phyloP scores from a whole-genome alignment of 1,284 basidiomycete species.

The Ceratobasidium papillatum region DNA sequence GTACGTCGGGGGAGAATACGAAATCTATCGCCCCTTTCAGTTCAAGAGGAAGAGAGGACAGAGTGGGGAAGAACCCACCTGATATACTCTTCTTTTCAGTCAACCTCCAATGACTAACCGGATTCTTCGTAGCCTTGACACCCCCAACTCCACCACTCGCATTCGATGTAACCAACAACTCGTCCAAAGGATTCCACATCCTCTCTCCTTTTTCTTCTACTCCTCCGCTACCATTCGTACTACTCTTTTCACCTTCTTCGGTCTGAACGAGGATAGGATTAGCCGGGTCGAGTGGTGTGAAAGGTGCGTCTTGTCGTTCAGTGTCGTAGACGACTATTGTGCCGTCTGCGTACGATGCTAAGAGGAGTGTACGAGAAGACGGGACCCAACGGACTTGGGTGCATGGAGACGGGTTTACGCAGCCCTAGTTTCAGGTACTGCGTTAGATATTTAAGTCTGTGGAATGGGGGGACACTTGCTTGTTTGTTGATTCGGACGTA shows the following conservation, averaged over 20 bases:
- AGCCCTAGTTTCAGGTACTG: conserved; percentile 61
- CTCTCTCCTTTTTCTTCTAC: conserved; percentile 47
- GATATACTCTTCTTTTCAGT: conserved; percentile 70
- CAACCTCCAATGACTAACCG: conserved; percentile 85
- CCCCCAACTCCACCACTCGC: conserved; percentile 53
- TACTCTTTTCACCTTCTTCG: not conserved
- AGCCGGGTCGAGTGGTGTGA: conserved; percentile 66
- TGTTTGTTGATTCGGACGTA: conserved; percentile 94
- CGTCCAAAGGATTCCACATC: conserved; percentile 76
- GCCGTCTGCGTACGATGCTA: conserved; percentile 91
- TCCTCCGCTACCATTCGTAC: conserved; percentile 7
- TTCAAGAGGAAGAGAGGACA: not conserved
- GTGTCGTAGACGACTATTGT: conserved; percentile 88
- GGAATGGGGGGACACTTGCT: conserved; percentile 56
- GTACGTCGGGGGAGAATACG: conserved; percentile 89
- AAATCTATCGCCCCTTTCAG: conserved; percentile 65
- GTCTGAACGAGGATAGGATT: conserved; percentile 16
- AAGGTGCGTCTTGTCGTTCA: conserved; percentile 82
- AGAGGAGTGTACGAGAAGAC: conserved; percentile 81
- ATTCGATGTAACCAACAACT: conserved; percentile 72
- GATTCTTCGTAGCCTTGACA: conserved; percentile 78
- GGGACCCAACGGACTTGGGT: conserved; percentile 92
- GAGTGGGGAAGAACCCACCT: conserved; percentile 60
- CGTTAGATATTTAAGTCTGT: conserved; percentile 6
- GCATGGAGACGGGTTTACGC: conserved; percentile 80